These are phyloP conservation scores for Massariosphaeria phaeospora DNA, from an alignment of 495 filamentous ascomycete genomes.

Conservation along the genomic window DNA sequence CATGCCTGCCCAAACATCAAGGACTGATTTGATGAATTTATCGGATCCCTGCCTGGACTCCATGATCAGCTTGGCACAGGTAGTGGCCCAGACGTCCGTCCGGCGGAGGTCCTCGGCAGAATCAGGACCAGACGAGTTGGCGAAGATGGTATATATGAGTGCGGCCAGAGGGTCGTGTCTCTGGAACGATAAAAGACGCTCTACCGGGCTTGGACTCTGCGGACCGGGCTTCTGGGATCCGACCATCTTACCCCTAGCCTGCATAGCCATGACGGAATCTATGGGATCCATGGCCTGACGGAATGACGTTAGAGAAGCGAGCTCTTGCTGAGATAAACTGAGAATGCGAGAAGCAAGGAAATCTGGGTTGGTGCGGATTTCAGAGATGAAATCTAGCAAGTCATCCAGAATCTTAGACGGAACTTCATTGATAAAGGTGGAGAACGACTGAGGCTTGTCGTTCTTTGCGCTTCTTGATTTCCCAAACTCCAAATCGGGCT, in stretches of 20 bases:
- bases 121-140: conserved; percentile 74
- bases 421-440: conserved; percentile 75
- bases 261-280: conserved; percentile 74
- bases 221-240: conserved; percentile 47
- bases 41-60: conserved; percentile 54
- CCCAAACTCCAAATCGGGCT: conserved; percentile 60
- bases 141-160: conserved; percentile 83
- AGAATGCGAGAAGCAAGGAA: conserved; percentile 79
- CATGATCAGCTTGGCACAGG: conserved; percentile 73
- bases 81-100: conserved; percentile 79
- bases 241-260: conserved; percentile 48
- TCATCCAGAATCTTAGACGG: conserved; percentile 68
- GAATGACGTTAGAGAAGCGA: conserved; percentile 66
- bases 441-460: conserved; percentile 42
- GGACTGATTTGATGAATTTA: conserved; percentile 61
- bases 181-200: conserved; percentile 74
- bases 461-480: conserved; percentile 35
- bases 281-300: conserved; percentile 71
- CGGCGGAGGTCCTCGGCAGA: conserved; percentile 67
- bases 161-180: conserved; percentile 81
- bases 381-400: conserved; percentile 71
- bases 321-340: conserved; percentile 65
- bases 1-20: conserved; percentile 81
- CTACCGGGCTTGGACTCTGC: conserved; percentile 58
- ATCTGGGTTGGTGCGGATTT: conserved; percentile 76